Base-by-base conservation (phyloP, 306 rosid genomes). In the Ziziphus jujuba region DNA sequence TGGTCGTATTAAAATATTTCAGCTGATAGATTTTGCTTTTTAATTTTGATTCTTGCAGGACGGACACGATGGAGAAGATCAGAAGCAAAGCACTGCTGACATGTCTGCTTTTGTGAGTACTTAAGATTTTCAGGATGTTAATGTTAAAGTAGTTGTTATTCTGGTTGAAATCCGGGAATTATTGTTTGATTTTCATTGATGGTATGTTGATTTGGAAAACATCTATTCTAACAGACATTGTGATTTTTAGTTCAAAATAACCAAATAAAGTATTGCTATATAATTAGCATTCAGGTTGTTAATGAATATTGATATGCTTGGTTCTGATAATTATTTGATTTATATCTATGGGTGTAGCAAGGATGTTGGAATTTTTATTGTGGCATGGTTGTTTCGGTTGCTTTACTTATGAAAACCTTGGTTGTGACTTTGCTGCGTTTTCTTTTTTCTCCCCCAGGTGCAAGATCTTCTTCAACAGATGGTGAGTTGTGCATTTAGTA, bases 391-490 rank as follows among this genome's bases (percentile, higher is more conserved):
- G 65, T 28, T 49, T 45, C 54, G 62, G 35, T 60, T 73, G n/a
- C 38, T 67, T 70, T 48, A 50, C 13, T 52, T 73, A 52, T 61
- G 22, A 56, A 51, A 33, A 21, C 1, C 51, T 69, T 4, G 24
- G 6, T 44, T 61, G 25, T 87, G 59, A 73, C 62, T 50, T 62
- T 51, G 47, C 15, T 22, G 63, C 24, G 11, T 33, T 56, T 33
- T n/a, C n/a, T n/a, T 3, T 21, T 59, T 69, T 36, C 40, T 43
- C 58, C 45, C 72, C 52, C 87, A 93, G 99, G 99, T 93, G 83
- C 97, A 90, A 77, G 89, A 88, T 81, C 97, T 93, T 81, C 97
- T 92, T 78, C 96, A 92, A 69, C 98, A 92, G 75, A 89, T 92
- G 98, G 98, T 92, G 84, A 89, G 98, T 78, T 78, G 19, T 70